These are phyloP conservation scores for Blastobotrys robertii DNA, from an alignment of 805 yeast genomes.

Conservation along the genomic window DNA sequence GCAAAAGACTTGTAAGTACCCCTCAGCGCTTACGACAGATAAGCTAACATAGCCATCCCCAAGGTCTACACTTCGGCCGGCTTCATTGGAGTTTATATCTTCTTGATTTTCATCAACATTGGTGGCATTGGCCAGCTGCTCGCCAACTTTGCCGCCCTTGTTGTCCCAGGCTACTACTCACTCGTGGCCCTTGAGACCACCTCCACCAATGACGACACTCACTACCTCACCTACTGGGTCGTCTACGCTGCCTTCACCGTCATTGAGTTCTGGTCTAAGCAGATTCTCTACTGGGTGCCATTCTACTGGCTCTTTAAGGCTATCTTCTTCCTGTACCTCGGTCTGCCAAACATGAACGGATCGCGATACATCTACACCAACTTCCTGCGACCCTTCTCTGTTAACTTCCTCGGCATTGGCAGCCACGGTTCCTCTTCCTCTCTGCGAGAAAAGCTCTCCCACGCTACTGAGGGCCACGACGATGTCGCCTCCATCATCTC, in stretches of 20 bases:
- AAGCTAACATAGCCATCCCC: constrained; percentile 37
- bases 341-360: constrained; percentile 83
- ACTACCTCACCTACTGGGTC: constrained; percentile 92
- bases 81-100: constrained; percentile 52
- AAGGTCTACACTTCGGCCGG: constrained; percentile 78
- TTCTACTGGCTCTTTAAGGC: constrained; percentile 94
- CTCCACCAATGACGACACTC: constrained; percentile 66
- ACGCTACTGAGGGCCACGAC: constrained; percentile 14
- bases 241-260: constrained; percentile 90
- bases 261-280: constrained; percentile 90
- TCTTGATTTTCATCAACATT: constrained; percentile 75
- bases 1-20: constrained; percentile 11
- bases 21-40: not conserved
- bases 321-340: constrained; percentile 73
- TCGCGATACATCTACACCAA: constrained; percentile 60
- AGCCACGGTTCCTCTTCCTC: constrained; percentile 17
- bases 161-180: constrained; percentile 82
- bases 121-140: constrained; percentile 90
- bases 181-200: constrained; percentile 72
- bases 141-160: constrained; percentile 87
- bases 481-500: constrained; percentile 4
- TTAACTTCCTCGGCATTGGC: constrained; percentile 23
- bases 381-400: constrained; percentile 55
- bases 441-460: constrained; percentile 25
- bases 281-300: constrained; percentile 92